These are phyloP conservation scores for Aspergillus costaricaensis DNA, from an alignment of 2,329 filamentous ascomycete species.

Conservation along the genomic window DNA sequence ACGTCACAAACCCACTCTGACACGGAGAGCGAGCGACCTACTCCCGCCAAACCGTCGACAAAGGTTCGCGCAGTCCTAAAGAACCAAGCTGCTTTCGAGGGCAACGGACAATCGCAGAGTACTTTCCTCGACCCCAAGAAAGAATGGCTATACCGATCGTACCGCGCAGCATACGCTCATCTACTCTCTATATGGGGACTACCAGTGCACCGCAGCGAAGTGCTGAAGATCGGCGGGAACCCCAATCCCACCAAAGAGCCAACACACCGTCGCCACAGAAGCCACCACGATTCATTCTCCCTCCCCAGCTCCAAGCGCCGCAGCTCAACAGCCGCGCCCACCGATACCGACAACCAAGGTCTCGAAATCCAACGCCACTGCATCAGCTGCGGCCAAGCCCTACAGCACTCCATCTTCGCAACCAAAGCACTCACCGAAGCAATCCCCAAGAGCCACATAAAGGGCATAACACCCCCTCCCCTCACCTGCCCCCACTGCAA, in stretches of 20 bases:
- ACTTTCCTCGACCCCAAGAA: constrained; percentile 54
- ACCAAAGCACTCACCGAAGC: constrained; percentile 22
- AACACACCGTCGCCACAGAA: constrained; percentile 27
- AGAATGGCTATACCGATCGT: constrained; percentile 52
- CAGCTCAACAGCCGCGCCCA: constrained; percentile 8
- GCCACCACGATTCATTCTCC: constrained; percentile 30
- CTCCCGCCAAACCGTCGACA: constrained; percentile 29
- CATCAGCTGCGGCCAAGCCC: constrained; percentile 40
- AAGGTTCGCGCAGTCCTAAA: constrained; percentile 55
- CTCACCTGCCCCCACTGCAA: constrained; percentile 40
- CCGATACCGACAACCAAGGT: constrained; percentile 25
- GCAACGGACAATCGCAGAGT: constrained; percentile 49
- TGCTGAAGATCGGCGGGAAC: constrained; percentile 58
- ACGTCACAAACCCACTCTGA: constrained; percentile 41
- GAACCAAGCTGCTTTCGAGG: constrained; percentile 59
- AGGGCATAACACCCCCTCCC: constrained; percentile 17
- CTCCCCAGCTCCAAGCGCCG: constrained; percentile 21
- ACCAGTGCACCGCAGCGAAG: constrained; percentile 56
- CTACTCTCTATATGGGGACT: constrained; percentile 62
- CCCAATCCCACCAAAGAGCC: constrained; percentile 36
- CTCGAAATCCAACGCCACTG: constrained; percentile 49
- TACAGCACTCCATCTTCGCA: constrained; percentile 41
- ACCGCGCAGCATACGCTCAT: constrained; percentile 60
- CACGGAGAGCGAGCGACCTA: constrained; percentile 39
- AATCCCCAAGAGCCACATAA: constrained; percentile 24